phyloP scores from a whole-genome alignment of 768 basidiomycete genomes.

The Asterophora lycoperdoides region DNA sequence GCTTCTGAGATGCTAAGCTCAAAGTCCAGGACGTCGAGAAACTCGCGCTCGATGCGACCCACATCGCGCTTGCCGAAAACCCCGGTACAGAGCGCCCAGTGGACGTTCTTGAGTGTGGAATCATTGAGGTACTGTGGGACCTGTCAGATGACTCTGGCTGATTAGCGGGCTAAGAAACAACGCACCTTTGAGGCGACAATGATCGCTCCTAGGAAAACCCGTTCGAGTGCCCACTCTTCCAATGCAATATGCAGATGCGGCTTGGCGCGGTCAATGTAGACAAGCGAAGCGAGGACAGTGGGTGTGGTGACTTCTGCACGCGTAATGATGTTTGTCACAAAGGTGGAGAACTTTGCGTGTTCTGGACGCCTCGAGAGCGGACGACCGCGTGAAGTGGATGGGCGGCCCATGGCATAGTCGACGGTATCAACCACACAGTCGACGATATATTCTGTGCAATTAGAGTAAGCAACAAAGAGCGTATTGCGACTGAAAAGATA shows the following conservation, averaged over 20 bases:
- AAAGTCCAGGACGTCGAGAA: constrained; percentile 75
- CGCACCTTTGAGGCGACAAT: constrained; percentile 81
- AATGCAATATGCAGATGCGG: constrained; percentile 78
- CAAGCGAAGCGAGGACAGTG: constrained; percentile 64
- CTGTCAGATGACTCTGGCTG: constrained; percentile 7
- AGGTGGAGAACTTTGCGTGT: constrained; percentile 55
- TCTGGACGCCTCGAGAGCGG: constrained; percentile 42
- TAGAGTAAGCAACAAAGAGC: constrained; percentile 4
- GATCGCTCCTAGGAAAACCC: constrained; percentile 87
- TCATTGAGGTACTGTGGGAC: constrained; percentile 71
- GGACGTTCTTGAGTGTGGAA: constrained; percentile 85
- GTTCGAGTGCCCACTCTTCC: constrained; percentile 84
- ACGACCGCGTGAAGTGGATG: constrained; percentile 50
- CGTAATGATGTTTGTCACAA: constrained; percentile 62
- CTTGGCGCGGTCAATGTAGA: constrained; percentile 74
- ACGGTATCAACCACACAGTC: constrained; percentile 70
- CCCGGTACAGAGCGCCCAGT: constrained; percentile 84
- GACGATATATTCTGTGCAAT: constrained; percentile 58
- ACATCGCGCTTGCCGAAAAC: constrained; percentile 80
- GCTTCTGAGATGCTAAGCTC: constrained; percentile 62
- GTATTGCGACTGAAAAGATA: constrained; percentile 11
- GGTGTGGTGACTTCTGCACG: constrained; percentile 72
- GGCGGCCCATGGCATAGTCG: constrained; percentile 70
- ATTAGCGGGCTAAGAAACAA: constrained; percentile 11
- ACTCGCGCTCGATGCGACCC: constrained; percentile 78